Evolutionary conservation across 805 yeast species (phyloP).

Genomic region (Pachysolen tannophilus): DNA sequence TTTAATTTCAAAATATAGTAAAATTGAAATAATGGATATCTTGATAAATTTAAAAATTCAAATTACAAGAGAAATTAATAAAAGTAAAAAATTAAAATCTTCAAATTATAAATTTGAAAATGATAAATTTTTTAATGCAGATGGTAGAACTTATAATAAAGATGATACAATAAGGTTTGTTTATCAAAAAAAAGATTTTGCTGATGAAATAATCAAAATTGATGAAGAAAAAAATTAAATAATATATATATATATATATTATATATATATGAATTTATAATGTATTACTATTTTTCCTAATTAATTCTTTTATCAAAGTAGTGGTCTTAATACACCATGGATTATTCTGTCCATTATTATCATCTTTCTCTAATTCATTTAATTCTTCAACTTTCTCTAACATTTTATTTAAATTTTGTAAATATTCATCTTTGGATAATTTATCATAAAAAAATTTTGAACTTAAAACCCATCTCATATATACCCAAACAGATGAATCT

Average conservation of each 20-base stretch:
- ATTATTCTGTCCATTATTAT: constrained; percentile 49
- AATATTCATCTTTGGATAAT: constrained; percentile 19
- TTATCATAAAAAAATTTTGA: constrained; percentile 28
- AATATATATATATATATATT: background rate
- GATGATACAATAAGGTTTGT: constrained; percentile 8
- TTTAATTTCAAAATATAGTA: constrained; percentile 8
- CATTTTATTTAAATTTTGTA: constrained; percentile 35
- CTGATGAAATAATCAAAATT: constrained; percentile 4
- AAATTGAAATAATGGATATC: constrained; percentile 17
- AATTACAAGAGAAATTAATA: constrained; percentile 7
- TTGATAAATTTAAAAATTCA: constrained; percentile 24
- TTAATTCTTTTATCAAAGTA: constrained; percentile 34
- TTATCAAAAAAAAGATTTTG: constrained; percentile 7
- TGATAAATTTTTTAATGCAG: constrained; percentile 7
- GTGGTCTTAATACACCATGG: constrained; percentile 70
- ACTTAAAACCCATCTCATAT: constrained; percentile 69
- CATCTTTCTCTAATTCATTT: constrained; percentile 65
- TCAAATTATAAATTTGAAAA: constrained; percentile 1
- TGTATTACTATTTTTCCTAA: constrained; percentile 4
- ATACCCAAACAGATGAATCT: constrained; percentile 91
- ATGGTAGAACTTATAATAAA: constrained; percentile 5
- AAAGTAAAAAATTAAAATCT: background rate
- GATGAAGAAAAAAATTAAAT: background rate
- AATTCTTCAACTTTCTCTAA: constrained; percentile 47
- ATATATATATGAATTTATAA: background rate